phyloP scores from a whole-genome alignment of 2,329 filamentous ascomycete species.

The Curvularia sp. region DNA sequence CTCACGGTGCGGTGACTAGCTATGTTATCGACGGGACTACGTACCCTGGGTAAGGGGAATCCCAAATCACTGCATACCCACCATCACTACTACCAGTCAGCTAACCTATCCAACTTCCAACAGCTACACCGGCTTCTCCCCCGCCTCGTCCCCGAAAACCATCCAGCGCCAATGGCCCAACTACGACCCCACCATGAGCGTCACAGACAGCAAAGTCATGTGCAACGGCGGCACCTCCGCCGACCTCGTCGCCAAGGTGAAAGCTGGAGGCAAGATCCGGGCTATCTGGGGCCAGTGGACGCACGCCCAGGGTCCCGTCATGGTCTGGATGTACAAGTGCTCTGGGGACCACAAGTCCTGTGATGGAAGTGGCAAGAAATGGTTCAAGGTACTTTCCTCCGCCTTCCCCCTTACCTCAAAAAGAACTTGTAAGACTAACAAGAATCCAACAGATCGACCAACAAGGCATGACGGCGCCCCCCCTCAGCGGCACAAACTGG shows the following conservation, averaged over 20 bases:
- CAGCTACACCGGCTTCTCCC: constrained; percentile 62
- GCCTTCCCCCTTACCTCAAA: neutral
- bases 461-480: constrained; percentile 57
- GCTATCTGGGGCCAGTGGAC: constrained; percentile 66
- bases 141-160: constrained; percentile 57
- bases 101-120: constrained; percentile 30
- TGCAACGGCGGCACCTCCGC: constrained; percentile 60
- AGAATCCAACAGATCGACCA: constrained; percentile 51
- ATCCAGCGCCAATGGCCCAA: constrained; percentile 66
- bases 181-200: constrained; percentile 62
- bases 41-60: constrained; percentile 37
- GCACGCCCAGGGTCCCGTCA: constrained; percentile 64
- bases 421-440: neutral
- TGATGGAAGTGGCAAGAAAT: constrained; percentile 60
- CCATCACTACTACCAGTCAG: neutral
- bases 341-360: constrained; percentile 57
- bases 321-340: constrained; percentile 64
- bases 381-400: constrained; percentile 59
- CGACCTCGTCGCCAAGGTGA: constrained; percentile 55
- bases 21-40: constrained; percentile 45
- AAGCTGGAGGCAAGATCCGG: constrained; percentile 59
- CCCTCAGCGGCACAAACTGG: constrained; percentile 58
- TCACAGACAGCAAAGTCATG: constrained; percentile 59
- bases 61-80: too few relatives aligned
- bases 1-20: constrained; percentile 47